These are phyloP conservation scores for Xylariaceae sp. DNA, from an alignment of 2,329 filamentous ascomycete species.

Conservation along the genomic window DNA sequence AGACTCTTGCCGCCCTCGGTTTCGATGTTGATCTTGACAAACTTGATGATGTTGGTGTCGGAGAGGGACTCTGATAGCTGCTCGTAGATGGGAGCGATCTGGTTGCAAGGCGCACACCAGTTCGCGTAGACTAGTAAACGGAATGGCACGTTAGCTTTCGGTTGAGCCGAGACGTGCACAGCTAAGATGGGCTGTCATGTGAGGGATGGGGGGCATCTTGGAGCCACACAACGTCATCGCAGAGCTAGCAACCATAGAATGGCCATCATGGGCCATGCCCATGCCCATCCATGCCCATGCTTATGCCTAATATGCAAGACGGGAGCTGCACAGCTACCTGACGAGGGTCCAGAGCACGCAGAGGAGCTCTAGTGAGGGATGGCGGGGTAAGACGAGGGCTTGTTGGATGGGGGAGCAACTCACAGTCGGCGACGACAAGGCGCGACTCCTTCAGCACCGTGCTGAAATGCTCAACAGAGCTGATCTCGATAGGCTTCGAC, in stretches of 20 bases:
- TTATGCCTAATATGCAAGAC: conserved; percentile 5
- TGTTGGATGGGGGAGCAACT: conserved; percentile 36
- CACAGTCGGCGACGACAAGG: conserved; percentile 86
- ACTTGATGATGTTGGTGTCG: conserved; percentile 67
- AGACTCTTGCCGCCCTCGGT: conserved; percentile 60
- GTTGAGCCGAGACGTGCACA: not conserved
- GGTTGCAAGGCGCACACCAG: conserved; percentile 79
- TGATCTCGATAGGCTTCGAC: conserved; percentile 45
- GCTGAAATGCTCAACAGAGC: conserved; percentile 58
- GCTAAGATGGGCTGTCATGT: not conserved
- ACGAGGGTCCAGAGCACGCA: conserved; percentile 2
- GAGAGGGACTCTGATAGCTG: conserved; percentile 67
- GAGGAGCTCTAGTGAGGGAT: conserved; percentile 24
- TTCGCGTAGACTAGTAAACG: conserved; percentile 70
- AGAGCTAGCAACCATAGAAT: no score
- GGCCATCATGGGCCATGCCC: no score
- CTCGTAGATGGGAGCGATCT: conserved; percentile 79
- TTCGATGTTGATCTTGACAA: conserved; percentile 84
- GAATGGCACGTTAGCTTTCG: conserved; percentile 22
- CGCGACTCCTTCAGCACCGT: conserved; percentile 63
- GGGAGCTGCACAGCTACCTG: conserved; percentile 2
- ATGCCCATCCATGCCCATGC: not conserved
- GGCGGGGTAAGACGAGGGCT: conserved; percentile 24
- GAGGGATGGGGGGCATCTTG: no score
- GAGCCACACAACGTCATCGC: no score